Evolutionary conservation across 2,329 filamentous ascomycete genomes (phyloP), one percentile per base, ranked within the genome.

Genomic region (Colletotrichum kahawae): DNA sequence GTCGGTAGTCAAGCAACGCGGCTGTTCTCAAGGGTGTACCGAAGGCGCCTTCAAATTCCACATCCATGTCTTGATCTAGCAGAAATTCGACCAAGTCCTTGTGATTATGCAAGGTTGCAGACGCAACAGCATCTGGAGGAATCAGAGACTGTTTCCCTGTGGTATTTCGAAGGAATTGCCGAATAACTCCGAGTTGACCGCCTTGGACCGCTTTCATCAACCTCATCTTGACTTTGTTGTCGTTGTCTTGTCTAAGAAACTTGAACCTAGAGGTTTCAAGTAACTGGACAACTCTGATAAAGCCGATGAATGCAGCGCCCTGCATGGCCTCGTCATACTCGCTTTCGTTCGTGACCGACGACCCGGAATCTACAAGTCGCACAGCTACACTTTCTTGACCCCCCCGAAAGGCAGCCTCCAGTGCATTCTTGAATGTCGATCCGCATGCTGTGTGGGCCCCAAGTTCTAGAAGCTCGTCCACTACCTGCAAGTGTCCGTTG

Each of bases 81-180:
- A 64, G 9, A 3, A 43, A 48, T 5, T 43, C 24, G 2, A 64
- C 36, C 9, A 64, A 12, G 7, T 29, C 10, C 27, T 64, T 31
- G 4, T 36, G 21, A 5, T 63, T 63, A 9, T 36, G 8, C 2
- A 27, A 18, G 1, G 29, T 27, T 16, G 57, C 67, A 3, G 56
- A 21, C 21, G 67, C 57, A 4, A 70, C 16, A 7, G 56, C 27
- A 8, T 70, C 67, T 3, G 8, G 4, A 2, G 24, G 2, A 4
- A 63, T 9, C 4, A 34, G 4, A 24, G 1, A 8, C 2, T 2
- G n/a, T 5, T 8, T 6, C 4, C 5, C 5, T 4, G 2, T 2
- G 4, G 13, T 70, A 3, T 18, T 27, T 6, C 4, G 9, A 5
- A 70, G 38, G 7, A 38, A 60, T 0, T n/a, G 21, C 3, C 29